Percentiles rank a stretch among this genome's conserved stretches.
These are phyloP conservation scores for Mallotus japonicus DNA, from an alignment of 441 rosid genomes.

Conservation along the genomic window DNA sequence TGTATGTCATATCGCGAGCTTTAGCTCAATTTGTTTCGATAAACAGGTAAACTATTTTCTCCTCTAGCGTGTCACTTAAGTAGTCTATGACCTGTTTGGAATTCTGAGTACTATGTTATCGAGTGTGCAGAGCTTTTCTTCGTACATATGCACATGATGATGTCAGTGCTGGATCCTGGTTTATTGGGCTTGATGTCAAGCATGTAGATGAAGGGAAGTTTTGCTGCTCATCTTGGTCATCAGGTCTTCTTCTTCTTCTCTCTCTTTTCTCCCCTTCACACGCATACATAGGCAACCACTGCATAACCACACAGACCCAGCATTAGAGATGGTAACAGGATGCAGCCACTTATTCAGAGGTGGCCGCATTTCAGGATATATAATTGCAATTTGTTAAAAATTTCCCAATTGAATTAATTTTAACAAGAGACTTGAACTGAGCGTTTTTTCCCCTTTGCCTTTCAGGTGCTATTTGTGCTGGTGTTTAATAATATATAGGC, in stretches of 20 bases:
- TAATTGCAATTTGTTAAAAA: not conserved
- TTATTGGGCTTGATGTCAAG: constrained; percentile 77
- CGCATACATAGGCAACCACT: not conserved
- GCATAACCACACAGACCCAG: not conserved
- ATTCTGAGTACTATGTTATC: constrained; percentile 20
- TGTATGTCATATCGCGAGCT: constrained; percentile 72
- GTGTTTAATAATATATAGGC: constrained; percentile 46
- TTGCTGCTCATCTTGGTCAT: constrained; percentile 94
- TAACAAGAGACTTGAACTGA: not conserved
- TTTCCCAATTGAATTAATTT: not conserved
- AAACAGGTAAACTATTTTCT: constrained; percentile 55
- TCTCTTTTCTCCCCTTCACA: not conserved
- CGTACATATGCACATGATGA: constrained; percentile 88
- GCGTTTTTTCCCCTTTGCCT: constrained; percentile 3
- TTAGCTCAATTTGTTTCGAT: constrained; percentile 80
- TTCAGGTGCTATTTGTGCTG: constrained; percentile 89
- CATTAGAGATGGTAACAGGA: not conserved
- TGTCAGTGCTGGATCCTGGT: constrained; percentile 93
- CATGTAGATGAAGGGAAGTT: constrained; percentile 80
- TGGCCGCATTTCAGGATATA: not conserved
- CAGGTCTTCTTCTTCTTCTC: constrained; percentile 47
- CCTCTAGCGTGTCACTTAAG: not conserved
- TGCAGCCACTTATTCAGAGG: not conserved
- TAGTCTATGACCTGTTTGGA: not conserved
- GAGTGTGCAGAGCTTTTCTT: constrained; percentile 58